Base-by-base conservation (phyloP, 331 rosid species). In the Acacia concinna region DNA sequence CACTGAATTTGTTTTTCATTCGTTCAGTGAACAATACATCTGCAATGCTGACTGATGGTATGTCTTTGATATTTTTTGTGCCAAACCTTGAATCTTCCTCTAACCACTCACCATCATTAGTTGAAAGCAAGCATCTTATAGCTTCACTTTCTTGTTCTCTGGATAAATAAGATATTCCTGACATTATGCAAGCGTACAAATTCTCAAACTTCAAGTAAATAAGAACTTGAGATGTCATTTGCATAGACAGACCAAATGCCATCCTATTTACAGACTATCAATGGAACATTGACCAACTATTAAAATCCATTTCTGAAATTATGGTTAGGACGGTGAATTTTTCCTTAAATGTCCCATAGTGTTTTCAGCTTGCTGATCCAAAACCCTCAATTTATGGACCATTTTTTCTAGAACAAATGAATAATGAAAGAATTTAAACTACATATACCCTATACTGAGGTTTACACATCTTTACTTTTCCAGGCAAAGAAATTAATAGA, bases 161-260 rank as follows among this genome's bases (percentile, higher is more conserved):
- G 86, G 99, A 93, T 85, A 96, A 85, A 93, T 96, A 93, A 86
- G 97, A 93, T 87, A 96, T 93, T 84, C 99, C 99, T 96, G 98
- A 83, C 87, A 93, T 88, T 89, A 85, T 70, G 82, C 87, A 86
- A 81, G 85, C 85, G 62, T 78, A 80, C 73, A 85, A 86, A 70
- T 68, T 87, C 87, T 86, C 83, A 88, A 86, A 90, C 86, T 68
- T 70, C 57, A 70, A 82, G 70, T 76, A 81, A 31, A 60, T 31
- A 23, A 15, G 35, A 59, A 32, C 62, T 30, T 60, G 25, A 47
- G 73, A 62, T 68, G 72, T 59, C 81, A 73, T 73, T 56, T 71
- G 75, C 6, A 51, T 14, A 1, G 46, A 23, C 62, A 68, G 70
- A 46, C 9, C 68, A n/a, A 74, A 78, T 51, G 49, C 73, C 37